Evolutionary conservation across 192 early-diverging fungal species (phyloP), one percentile per base, ranked within the genome.

Genomic region (Backusella macrospora): DNA sequence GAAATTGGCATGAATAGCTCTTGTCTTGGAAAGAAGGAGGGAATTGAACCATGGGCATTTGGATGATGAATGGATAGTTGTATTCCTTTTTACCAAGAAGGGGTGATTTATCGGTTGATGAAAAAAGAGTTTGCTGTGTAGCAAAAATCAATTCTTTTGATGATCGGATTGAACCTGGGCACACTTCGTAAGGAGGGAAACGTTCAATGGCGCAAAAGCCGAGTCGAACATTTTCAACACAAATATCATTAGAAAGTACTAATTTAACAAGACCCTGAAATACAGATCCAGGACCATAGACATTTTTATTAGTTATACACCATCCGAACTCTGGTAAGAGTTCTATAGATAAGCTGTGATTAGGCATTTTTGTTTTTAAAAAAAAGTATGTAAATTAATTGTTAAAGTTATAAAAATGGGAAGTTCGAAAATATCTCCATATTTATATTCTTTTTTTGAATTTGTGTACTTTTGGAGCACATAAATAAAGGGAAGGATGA

Each of bases 31-130:
- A 37, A 5, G 65, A 68, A 37, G 74, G 74, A 37, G 74, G 74
- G 40, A 70, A 75, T 70, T 75, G 74, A 39, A 75, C 34, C 74
- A 75, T 62, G 10, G 74, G 74, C 42, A 75, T 45, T 62, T 75
- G 65, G 15, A 75, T 62, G 18, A 38, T 70, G 34, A 75, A 75
- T 5, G 68, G 62, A 75, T 63, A 75, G 0, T 52, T 62, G 37
- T 75, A 70, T n/a, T 43, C 49, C 9, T 29, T 10, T 21, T 70
- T 46, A 12, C 52, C 14, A 3, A 10, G 7, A 46, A 39, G 49
- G 18, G n/a, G 2, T 26, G 7, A 10, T 42, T 38, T n/a, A 37
- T 52, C 37, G 15, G 14, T 62, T 38, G 45, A 29, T 47, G 48
- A 40, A 67, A 67, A 75, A 18, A 75, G 55, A 0, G 7, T 16